Conservation (phyloP, 129 eudicot species). For the Flaveria sonorensis region DNA sequence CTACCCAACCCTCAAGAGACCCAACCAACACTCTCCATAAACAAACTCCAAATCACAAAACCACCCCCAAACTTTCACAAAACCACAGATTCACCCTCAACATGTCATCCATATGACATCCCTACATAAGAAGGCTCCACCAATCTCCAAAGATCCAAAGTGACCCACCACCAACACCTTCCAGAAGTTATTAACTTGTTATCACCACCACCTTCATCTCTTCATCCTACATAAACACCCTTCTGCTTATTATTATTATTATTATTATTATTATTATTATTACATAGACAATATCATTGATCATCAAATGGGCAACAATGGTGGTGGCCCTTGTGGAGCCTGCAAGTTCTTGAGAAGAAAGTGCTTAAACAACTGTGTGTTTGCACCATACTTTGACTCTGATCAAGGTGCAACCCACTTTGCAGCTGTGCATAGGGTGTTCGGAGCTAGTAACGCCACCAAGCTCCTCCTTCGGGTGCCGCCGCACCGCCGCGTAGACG, state of each 20-base stretch:
- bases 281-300: too few species aligned
- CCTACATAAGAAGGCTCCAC: conserved; percentile 7
- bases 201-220: neutral
- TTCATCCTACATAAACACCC: conserved; percentile 1
- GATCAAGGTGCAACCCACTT: conserved; percentile 63
- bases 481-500: conserved; percentile 58
- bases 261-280: neutral
- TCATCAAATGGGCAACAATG: conserved; percentile 10
- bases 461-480: conserved; percentile 58
- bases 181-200: neutral
- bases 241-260: neutral
- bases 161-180: conserved; percentile 25
- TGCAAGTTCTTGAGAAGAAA: conserved; percentile 46
- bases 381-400: conserved; percentile 38
- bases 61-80: neutral
- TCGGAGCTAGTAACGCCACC: conserved; percentile 79
- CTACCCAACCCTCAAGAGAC: neutral
- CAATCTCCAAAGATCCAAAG: conserved; percentile 14
- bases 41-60: neutral
- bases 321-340: conserved; percentile 49
- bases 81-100: neutral
- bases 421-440: conserved; percentile 80
- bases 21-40: conserved; percentile 12
- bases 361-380: conserved; percentile 31
- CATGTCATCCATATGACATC: conserved; percentile 32